phyloP scores from a whole-genome alignment of 176 grass and related monocot genomes.

The Cymbopogon citratus region DNA sequence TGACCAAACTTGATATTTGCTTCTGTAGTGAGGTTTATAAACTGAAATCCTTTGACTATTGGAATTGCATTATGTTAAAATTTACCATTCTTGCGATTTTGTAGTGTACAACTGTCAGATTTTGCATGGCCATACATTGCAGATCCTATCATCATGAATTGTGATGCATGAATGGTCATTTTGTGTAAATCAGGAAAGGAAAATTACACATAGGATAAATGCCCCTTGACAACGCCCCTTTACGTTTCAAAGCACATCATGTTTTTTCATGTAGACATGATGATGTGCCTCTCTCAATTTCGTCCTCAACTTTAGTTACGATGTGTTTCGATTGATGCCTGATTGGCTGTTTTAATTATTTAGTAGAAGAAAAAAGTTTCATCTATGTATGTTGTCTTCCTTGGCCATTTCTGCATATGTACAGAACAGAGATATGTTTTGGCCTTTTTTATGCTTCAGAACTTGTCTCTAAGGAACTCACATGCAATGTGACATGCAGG shows the following conservation, averaged over 20 bases:
- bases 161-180: not conserved
- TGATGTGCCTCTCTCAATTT: not conserved
- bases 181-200: not conserved
- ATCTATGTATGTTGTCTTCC: not conserved
- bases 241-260: not conserved
- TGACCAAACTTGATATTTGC: not conserved
- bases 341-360: not conserved
- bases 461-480: conserved; percentile 12
- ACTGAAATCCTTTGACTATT: not conserved
- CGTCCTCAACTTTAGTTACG: not conserved
- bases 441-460: conserved; percentile 25
- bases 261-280: not conserved
- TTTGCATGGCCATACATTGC: too few species aligned
- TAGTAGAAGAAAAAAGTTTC: not conserved
- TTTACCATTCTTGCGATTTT: too few species aligned
- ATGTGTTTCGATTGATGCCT: not conserved
- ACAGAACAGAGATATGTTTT: not conserved
- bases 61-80: too few species aligned
- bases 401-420: conserved; percentile 6
- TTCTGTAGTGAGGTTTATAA: not conserved
- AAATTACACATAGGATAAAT: not conserved
- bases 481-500: conserved; percentile 34
- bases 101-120: too few species aligned
- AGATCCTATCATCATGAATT: not conserved
- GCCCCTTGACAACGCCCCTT: not conserved